A percentile compares a stretch with the other conserved stretches of the same genome.
Evolutionary conservation across 1,139 yeast species (phyloP).

Genomic region (Kodamaea arcana): DNA sequence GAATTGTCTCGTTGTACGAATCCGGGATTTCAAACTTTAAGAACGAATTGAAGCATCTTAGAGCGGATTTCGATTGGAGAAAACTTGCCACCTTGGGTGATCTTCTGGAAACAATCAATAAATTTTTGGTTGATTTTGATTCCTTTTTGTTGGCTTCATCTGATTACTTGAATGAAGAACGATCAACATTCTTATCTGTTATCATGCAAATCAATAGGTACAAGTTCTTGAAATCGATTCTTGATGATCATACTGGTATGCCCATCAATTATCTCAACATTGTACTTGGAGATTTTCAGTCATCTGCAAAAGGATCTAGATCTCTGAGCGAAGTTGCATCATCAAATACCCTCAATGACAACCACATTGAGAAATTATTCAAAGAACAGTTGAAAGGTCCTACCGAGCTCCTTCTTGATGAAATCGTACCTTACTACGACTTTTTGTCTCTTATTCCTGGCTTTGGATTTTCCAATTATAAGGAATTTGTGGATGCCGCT

Average conservation of each 20-base stretch:
- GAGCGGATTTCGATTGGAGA: slow-evolving; percentile 21
- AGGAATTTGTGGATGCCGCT: neutral
- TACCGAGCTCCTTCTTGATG: neutral
- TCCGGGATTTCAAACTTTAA: slow-evolving; percentile 23
- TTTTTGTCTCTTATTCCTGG: neutral
- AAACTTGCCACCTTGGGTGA: slow-evolving; percentile 12
- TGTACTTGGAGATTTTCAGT: slow-evolving; percentile 13
- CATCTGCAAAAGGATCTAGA: slow-evolving; percentile 1
- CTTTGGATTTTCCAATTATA: neutral
- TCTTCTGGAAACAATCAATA: slow-evolving; percentile 18
- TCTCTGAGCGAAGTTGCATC: neutral
- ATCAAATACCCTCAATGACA: too few species aligned
- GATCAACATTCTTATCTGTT: slow-evolving; percentile 18
- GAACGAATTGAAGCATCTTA: slow-evolving; percentile 23
- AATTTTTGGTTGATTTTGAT: slow-evolving; percentile 20
- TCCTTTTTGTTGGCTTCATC: slow-evolving; percentile 10
- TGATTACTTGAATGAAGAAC: slow-evolving; percentile 2
- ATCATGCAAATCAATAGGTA: slow-evolving; percentile 27
- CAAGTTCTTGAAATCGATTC: slow-evolving; percentile 18
- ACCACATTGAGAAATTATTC: neutral
- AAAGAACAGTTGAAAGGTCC: neutral
- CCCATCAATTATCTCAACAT: slow-evolving; percentile 27
- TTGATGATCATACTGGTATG: slow-evolving; percentile 19
- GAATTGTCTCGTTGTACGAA: slow-evolving; percentile 16
- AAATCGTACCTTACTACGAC: slow-evolving; percentile 1